Percentiles rank a stretch among this genome's conserved stretches.
phyloP scores from a whole-genome alignment of 2,329 filamentous ascomycete species.

The Cryphonectria nitschkei region DNA sequence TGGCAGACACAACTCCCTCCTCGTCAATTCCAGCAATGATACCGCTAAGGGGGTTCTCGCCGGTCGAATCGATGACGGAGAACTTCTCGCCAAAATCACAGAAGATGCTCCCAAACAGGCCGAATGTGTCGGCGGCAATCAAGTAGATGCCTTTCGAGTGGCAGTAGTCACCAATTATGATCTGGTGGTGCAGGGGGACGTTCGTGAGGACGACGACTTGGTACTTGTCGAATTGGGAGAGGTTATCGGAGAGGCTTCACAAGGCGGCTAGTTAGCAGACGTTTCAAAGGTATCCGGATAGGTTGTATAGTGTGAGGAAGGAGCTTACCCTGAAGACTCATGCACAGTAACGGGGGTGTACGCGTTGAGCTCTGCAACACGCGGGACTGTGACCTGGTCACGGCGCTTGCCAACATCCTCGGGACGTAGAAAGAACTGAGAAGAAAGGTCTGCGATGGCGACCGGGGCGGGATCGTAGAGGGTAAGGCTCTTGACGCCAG shows the following conservation, averaged over 20 bases:
- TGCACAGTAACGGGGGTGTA: slow-evolving; percentile 91
- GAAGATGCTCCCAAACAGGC: slow-evolving; percentile 93
- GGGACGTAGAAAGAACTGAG: slow-evolving; percentile 92
- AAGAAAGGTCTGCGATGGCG: slow-evolving; percentile 85
- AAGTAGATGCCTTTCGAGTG: slow-evolving; percentile 92
- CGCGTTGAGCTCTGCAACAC: slow-evolving; percentile 91
- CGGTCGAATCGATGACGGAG: slow-evolving; percentile 84
- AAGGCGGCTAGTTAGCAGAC: slow-evolving; percentile 23
- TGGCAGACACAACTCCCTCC: slow-evolving; percentile 85
- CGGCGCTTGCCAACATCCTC: slow-evolving; percentile 91
- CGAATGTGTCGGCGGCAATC: slow-evolving; percentile 85
- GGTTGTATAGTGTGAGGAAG: not conserved
- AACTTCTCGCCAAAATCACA: slow-evolving; percentile 97
- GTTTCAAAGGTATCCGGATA: not conserved
- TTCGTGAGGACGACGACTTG: slow-evolving; percentile 92
- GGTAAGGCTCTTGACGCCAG: slow-evolving; percentile 95
- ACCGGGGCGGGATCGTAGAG: slow-evolving; percentile 88
- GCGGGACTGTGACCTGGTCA: slow-evolving; percentile 82
- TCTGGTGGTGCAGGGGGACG: slow-evolving; percentile 78
- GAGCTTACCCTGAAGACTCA: slow-evolving; percentile 55
- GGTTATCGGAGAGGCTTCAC: slow-evolving; percentile 71
- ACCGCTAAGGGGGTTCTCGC: slow-evolving; percentile 83
- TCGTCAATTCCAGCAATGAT: slow-evolving; percentile 91
- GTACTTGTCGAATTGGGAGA: slow-evolving; percentile 84
- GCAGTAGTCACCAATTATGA: slow-evolving; percentile 87